Conservation (phyloP, 805 yeast genomes). For the Pichia gijzeniarum region DNA sequence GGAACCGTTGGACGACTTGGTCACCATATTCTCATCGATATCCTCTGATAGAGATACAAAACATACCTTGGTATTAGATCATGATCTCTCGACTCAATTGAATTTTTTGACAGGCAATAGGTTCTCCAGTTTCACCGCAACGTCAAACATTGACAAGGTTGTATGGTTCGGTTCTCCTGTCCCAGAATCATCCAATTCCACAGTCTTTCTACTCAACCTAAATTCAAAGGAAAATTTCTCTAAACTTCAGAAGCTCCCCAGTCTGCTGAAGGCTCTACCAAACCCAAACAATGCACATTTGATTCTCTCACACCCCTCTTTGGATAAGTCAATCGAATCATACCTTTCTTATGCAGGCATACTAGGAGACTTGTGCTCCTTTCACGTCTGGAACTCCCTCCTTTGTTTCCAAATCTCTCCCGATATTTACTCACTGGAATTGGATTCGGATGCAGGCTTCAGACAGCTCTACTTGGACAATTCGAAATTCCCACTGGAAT, state of each 20-base stretch:
- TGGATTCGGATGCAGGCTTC: constrained; percentile 19
- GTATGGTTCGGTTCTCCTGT: constrained; percentile 23
- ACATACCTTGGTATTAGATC: constrained; percentile 19
- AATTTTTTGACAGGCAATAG: constrained; percentile 21
- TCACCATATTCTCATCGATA: constrained; percentile 1
- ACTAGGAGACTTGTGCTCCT: constrained; percentile 21
- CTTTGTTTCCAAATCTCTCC: constrained; percentile 35
- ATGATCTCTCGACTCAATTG: constrained; percentile 20
- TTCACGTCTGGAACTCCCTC: constrained; percentile 9
- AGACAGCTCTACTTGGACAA: constrained; percentile 3
- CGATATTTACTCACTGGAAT: constrained; percentile 38
- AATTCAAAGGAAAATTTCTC: background rate
- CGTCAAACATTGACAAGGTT: constrained; percentile 23
- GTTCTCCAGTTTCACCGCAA: constrained; percentile 22
- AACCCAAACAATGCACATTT: constrained; percentile 5
- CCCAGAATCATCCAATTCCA: constrained; percentile 13
- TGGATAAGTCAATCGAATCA: constrained; percentile 14
- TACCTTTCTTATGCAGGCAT: constrained; percentile 22
- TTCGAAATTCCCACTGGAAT: constrained; percentile 40
- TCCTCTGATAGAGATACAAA: background rate
- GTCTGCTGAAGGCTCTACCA: background rate
- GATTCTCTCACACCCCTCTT: constrained; percentile 4
- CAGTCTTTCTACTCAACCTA: constrained; percentile 8
- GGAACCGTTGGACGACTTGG: constrained; percentile 6
- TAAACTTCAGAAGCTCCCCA: constrained; percentile 1